A percentile compares a stretch with the other conserved stretches of the same genome.
phyloP scores from a whole-genome alignment of 768 basidiomycete species.

The Pleurotus cornucopiae region DNA sequence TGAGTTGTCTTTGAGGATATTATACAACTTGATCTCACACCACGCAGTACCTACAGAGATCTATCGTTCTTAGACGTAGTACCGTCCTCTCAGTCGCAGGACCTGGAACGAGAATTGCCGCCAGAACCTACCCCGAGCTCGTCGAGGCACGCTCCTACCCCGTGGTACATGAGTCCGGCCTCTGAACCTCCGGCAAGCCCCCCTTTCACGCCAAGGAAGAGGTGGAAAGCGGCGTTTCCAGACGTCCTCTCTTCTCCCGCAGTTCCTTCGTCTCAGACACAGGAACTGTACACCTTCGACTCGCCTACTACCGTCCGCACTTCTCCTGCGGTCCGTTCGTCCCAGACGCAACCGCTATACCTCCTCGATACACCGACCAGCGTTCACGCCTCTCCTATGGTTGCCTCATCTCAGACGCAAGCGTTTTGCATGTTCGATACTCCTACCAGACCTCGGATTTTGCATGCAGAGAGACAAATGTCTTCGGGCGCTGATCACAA shows the following conservation, averaged over 20 bases:
- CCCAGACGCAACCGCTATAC: neutral
- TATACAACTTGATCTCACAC: neutral
- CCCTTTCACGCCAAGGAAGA: neutral
- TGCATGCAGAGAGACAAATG: too few relatives aligned
- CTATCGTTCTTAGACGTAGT: neutral
- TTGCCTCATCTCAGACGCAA: too few relatives aligned
- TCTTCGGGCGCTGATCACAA: constrained; percentile 7
- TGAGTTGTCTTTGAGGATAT: neutral
- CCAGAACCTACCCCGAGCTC: too few relatives aligned
- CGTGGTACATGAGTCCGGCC: too few relatives aligned
- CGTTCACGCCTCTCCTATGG: too few relatives aligned
- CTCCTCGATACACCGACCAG: too few relatives aligned
- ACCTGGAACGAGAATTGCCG: too few relatives aligned
- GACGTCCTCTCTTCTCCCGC: neutral
- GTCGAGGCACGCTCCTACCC: too few relatives aligned
- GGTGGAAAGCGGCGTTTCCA: neutral
- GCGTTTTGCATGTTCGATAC: too few relatives aligned
- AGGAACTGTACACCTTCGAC: constrained; percentile 13
- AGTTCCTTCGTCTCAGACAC: constrained; percentile 5
- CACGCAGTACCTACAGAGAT: neutral
- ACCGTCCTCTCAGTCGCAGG: constrained; percentile 11
- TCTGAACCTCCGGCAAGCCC: neutral
- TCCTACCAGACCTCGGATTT: too few relatives aligned
- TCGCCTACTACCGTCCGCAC: constrained; percentile 13
- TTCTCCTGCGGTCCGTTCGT: neutral